Conservation (phyloP, 1,139 yeast genomes). For the Wickerhamomyces sp. region DNA sequence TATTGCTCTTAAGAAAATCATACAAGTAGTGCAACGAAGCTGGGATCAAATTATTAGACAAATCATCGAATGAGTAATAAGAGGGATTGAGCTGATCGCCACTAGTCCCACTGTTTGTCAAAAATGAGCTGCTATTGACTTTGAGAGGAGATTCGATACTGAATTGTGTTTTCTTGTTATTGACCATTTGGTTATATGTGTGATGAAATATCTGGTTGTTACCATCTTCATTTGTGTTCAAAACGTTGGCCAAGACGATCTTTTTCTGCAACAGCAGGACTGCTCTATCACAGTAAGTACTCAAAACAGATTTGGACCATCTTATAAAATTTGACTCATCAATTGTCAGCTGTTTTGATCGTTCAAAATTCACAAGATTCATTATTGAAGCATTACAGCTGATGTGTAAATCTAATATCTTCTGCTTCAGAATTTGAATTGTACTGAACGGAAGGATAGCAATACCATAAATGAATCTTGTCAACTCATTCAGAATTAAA, state of each 20-base stretch:
- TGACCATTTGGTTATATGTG: constrained; percentile 24
- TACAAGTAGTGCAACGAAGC: constrained; percentile 53
- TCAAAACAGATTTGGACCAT: constrained; percentile 45
- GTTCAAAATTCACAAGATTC: constrained; percentile 24
- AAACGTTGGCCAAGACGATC: constrained; percentile 28
- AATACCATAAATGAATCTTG: constrained; percentile 23
- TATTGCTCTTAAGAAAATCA: constrained; percentile 36
- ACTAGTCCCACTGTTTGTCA: constrained; percentile 23
- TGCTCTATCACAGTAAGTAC: constrained; percentile 51
- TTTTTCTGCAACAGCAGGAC: constrained; percentile 51
- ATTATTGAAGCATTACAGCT: constrained; percentile 44
- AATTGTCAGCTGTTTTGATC: constrained; percentile 26
- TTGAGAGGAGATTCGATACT: constrained; percentile 15
- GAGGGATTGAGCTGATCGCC: background rate
- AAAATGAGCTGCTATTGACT: constrained; percentile 2
- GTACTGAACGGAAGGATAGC: constrained; percentile 27
- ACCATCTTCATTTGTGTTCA: constrained; percentile 21
- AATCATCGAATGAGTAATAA: constrained; percentile 38
- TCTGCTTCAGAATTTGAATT: constrained; percentile 39
- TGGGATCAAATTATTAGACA: constrained; percentile 50
- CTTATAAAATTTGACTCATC: constrained; percentile 41
- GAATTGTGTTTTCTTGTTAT: constrained; percentile 20
- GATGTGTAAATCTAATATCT: constrained; percentile 45
- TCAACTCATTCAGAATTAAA: constrained; percentile 46
- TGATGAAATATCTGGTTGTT: constrained; percentile 21